A percentile compares a stretch with the other conserved stretches of the same genome.
phyloP scores from a whole-genome alignment of 2,329 filamentous ascomycete species.

The Hypocrella siamensis region DNA sequence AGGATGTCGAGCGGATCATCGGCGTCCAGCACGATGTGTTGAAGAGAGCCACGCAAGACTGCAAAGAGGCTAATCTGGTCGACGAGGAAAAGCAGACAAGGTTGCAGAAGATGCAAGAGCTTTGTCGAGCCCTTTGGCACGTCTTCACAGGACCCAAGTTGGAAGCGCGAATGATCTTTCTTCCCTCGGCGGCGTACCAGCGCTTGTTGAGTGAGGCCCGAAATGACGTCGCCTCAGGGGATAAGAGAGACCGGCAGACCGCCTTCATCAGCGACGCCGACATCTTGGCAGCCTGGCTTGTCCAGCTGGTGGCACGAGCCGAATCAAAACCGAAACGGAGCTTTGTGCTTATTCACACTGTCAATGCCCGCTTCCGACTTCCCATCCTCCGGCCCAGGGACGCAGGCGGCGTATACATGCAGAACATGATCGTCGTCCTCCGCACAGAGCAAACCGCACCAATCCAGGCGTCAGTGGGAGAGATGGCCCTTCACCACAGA shows the following conservation, averaged over 20 bases:
- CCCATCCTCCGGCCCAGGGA: not conserved
- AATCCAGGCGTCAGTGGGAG: not conserved
- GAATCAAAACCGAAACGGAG: not conserved
- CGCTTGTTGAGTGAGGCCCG: not conserved
- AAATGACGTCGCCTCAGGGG: not conserved
- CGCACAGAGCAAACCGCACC: not conserved
- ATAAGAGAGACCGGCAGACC: no score
- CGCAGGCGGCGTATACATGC: not conserved
- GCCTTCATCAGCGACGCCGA: slow-evolving; percentile 1
- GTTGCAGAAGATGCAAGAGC: not conserved
- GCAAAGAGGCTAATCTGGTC: not conserved
- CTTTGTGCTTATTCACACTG: not conserved
- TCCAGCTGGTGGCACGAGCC: not conserved
- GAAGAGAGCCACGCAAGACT: not conserved
- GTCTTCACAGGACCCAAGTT: not conserved
- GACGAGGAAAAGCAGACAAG: not conserved
- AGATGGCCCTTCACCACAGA: not conserved
- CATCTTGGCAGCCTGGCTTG: not conserved
- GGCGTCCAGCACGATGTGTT: not conserved
- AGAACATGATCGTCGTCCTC: not conserved
- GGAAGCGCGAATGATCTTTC: not conserved
- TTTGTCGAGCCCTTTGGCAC: not conserved
- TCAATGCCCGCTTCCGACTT: not conserved
- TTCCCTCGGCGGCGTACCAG: not conserved
- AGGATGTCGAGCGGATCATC: not conserved